Evolutionary conservation across 2,329 filamentous ascomycete genomes (phyloP).

Genomic region (Cadophora sp.): DNA sequence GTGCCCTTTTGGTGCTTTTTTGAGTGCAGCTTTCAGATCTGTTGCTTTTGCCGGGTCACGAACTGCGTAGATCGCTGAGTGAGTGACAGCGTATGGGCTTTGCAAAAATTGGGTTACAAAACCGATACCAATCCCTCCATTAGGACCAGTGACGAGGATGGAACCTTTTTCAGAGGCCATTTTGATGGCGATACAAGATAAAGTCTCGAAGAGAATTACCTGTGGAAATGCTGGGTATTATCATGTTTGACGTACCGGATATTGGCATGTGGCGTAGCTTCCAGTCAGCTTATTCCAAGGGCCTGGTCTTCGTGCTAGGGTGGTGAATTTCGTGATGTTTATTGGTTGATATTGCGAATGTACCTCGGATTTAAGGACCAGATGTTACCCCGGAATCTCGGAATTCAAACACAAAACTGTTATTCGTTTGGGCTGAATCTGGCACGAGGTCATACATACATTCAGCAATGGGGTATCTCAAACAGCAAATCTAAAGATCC

Average conservation of each 20-base stretch:
- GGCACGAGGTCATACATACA: background rate
- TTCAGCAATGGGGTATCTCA: conserved; percentile 5
- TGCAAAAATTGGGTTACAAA: conserved; percentile 31
- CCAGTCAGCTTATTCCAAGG: background rate
- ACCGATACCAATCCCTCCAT: conserved; percentile 39
- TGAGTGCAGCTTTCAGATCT: conserved; percentile 8
- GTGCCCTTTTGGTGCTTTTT: background rate
- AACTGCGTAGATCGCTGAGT: conserved; percentile 37
- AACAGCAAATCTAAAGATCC: conserved; percentile 4
- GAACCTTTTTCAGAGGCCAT: conserved; percentile 29
- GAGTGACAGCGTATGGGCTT: conserved; percentile 22
- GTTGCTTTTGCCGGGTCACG: conserved; percentile 26
- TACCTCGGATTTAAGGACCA: background rate
- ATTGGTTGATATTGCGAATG: no score
- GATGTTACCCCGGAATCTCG: background rate
- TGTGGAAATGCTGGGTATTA: background rate
- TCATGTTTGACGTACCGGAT: background rate
- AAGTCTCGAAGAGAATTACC: background rate
- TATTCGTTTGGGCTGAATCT: background rate
- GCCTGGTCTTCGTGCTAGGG: background rate
- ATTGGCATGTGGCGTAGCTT: background rate
- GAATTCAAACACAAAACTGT: background rate
- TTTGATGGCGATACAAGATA: background rate
- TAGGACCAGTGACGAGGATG: conserved; percentile 39
- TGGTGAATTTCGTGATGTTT: no score